Evolutionary conservation across 768 basidiomycete species (phyloP).

Genomic region (Russula sp.): DNA sequence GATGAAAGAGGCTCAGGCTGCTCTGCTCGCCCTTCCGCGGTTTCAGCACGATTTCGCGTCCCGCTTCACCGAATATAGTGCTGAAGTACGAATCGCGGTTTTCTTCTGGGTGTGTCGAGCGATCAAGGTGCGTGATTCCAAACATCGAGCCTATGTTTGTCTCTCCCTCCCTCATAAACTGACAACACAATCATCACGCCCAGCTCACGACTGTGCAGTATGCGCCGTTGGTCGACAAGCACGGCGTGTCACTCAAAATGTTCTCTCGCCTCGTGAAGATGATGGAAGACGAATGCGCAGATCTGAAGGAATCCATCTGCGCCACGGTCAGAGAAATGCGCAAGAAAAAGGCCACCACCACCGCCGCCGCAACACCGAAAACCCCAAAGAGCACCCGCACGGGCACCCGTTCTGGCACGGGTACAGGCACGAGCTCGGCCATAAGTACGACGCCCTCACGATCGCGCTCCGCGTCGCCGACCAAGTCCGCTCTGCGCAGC

Average conservation of each 20-base stretch:
- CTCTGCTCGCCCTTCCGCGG: conserved; percentile 6
- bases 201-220: not conserved
- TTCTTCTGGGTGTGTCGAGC: conserved; percentile 19
- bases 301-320: conserved; percentile 3
- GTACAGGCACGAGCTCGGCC: no score
- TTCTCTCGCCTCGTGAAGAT: not conserved
- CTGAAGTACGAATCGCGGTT: conserved; percentile 10
- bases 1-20: conserved; percentile 16
- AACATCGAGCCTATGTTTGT: not conserved
- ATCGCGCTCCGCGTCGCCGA: conserved; percentile 13
- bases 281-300: conserved; percentile 11
- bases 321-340: conserved; percentile 3
- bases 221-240: not conserved
- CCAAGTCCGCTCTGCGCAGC: conserved; percentile 18
- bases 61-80: not conserved
- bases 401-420: not conserved
- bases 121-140: conserved; percentile 14
- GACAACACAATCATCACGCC: not conserved
- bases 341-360: not conserved
- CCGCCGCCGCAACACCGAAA: not conserved
- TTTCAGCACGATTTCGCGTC: conserved; percentile 1
- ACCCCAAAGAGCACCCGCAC: not conserved
- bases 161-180: no score
- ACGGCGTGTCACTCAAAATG: not conserved
- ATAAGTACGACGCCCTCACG: not conserved